Evolutionary conservation across 805 yeast genomes (phyloP).

Genomic region (Candida nitratophila): DNA sequence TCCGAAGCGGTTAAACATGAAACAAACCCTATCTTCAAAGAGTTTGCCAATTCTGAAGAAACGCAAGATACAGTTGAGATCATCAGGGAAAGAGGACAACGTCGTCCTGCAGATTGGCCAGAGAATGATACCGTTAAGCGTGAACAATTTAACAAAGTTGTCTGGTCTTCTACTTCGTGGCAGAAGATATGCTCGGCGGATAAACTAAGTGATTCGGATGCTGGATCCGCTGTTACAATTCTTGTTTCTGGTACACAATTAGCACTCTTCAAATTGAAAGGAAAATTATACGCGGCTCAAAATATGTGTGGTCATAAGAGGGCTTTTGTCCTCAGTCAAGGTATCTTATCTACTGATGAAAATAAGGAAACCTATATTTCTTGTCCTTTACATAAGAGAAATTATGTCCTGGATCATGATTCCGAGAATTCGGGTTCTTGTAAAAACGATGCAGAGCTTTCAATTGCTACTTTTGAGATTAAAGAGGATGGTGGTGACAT

Average conservation of each 20-base stretch:
- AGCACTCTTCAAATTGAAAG: constrained; percentile 27
- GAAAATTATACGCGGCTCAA: constrained; percentile 28
- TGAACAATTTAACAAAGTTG: constrained; percentile 21
- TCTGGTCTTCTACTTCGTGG: constrained; percentile 28
- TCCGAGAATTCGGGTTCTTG: constrained; percentile 22
- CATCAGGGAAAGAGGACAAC: constrained; percentile 29
- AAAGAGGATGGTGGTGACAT: constrained; percentile 26
- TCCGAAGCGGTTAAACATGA: constrained; percentile 18
- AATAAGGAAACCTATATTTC: constrained; percentile 25
- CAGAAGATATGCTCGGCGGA: constrained; percentile 17
- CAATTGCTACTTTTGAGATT: constrained; percentile 28
- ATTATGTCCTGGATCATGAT: constrained; percentile 21
- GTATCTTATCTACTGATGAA: constrained; percentile 26
- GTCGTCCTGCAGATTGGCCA: constrained; percentile 31
- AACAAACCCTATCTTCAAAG: constrained; percentile 22
- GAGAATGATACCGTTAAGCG: constrained; percentile 14
- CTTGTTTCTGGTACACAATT: constrained; percentile 29
- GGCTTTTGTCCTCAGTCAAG: constrained; percentile 31
- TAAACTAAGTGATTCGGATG: constrained; percentile 21
- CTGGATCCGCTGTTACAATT: constrained; percentile 26
- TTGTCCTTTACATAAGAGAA: constrained; percentile 31
- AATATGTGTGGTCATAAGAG: constrained; percentile 34
- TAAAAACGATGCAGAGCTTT: constrained; percentile 21
- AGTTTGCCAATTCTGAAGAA: constrained; percentile 25
- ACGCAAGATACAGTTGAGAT: constrained; percentile 25